These are phyloP conservation scores for Corrigiola litoralis DNA, from an alignment of 179 eudicot species.

Conservation along the genomic window DNA sequence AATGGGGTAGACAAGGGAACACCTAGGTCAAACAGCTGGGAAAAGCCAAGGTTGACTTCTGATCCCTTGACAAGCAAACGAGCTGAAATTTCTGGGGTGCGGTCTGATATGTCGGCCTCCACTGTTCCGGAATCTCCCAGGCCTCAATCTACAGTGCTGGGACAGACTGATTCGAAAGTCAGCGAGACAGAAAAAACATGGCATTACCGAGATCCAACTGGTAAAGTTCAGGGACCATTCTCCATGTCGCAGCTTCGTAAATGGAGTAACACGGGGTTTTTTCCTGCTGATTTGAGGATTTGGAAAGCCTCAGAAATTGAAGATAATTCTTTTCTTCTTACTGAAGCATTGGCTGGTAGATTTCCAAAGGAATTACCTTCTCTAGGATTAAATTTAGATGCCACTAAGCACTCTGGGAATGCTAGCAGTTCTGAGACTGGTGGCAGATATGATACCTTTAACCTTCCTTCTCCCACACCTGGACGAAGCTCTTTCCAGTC, in stretches of 20 bases:
- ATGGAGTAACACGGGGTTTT: conserved; percentile 88
- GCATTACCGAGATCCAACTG: conserved; percentile 88
- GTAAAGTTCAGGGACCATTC: conserved; percentile 94
- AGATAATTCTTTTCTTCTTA: conserved; percentile 66
- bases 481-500: conserved; percentile 30
- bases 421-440: conserved; percentile 26
- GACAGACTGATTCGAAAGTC: conserved; percentile 37
- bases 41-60: conserved; percentile 35
- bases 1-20: conserved; percentile 38
- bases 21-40: conserved; percentile 28
- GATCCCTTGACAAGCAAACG: conserved; percentile 28
- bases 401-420: conserved; percentile 32
- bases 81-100: conserved; percentile 27
- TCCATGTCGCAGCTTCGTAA: conserved; percentile 84
- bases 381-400: conserved; percentile 22
- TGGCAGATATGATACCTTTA: conserved; percentile 37
- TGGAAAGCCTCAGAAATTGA: conserved; percentile 59
- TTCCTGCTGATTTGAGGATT: conserved; percentile 67
- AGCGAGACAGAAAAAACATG: conserved; percentile 74
- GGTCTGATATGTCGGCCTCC: conserved; percentile 32
- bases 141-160: conserved; percentile 28
- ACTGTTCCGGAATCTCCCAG: conserved; percentile 37
- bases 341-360: conserved; percentile 73
- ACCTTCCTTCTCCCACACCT: conserved; percentile 77
- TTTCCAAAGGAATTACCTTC: conserved; percentile 35